Base-by-base conservation (phyloP, 2,329 filamentous ascomycete genomes). In the Amauroascus niger region DNA sequence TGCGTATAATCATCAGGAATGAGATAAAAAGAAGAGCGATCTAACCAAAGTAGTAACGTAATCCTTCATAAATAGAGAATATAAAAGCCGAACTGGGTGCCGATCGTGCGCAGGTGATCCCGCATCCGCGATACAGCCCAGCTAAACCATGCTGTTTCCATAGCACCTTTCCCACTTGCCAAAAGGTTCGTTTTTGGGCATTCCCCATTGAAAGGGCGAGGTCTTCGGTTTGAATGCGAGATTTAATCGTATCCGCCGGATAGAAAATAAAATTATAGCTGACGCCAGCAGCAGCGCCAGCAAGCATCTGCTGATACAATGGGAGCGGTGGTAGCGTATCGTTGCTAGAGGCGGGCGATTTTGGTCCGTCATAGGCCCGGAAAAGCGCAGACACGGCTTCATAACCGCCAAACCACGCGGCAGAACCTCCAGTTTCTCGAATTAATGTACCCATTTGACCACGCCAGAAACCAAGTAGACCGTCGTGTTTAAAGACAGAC, bases 11-110 rank as follows among this genome's bases (percentile, higher is more conserved):
- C 26, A 26, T 41, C 20, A 22, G 24, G 26, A 24, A 41, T 14
- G 20, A 18, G 13, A 13, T 13, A 14, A n/a, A 9, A 26, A 22
- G 1, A 2, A n/a, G 11, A 22, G 22, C 24, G 6, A 41, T 18
- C 63, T 55, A 75, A 58, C 66, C 68, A 63, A 93, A 78, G 61
- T 81, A 74, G 58, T 76, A 78, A 73, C 89, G 89, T 68, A 98
- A 70, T 13, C 83, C 86, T 71, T 97, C 93, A 67, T 90, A 97
- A 57, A 97, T 83, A 57, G 93, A 90, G 65, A 98, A 98, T 57
- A 98, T 98, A 65, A 97, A 89, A 6, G 93, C 93, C n/a, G 90
- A 96, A 69, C 90, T 96, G 2, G 93, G 93, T 30, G 89, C 90
- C 33, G 89, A 86, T 57, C 93, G 81, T 30, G 83, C 76, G 44